Conservation (phyloP, 306 rosid genomes). For the Coriaria nepalensis region DNA sequence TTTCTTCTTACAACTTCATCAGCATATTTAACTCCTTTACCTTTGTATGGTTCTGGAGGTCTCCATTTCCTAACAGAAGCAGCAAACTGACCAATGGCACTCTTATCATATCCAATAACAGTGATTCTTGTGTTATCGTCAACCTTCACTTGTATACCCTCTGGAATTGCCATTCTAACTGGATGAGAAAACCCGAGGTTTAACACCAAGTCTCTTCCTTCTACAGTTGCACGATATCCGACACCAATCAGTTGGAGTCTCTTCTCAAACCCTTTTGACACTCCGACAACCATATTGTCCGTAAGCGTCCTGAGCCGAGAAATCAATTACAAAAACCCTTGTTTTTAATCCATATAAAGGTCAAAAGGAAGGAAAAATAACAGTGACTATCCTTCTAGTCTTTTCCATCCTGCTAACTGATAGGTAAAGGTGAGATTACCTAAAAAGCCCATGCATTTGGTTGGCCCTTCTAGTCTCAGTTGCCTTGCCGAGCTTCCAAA, state of each 20-base stretch:
- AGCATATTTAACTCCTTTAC: slow-evolving; percentile 93
- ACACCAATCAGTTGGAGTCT: slow-evolving; percentile 85
- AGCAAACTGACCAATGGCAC: slow-evolving; percentile 85
- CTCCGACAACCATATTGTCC: slow-evolving; percentile 87
- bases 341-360: slow-evolving; percentile 1
- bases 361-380: neutral
- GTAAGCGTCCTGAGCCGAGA: slow-evolving; percentile 59
- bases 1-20: slow-evolving; percentile 81
- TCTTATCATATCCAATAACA: slow-evolving; percentile 74
- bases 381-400: slow-evolving; percentile 1
- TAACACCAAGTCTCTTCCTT: slow-evolving; percentile 63
- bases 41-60: slow-evolving; percentile 98
- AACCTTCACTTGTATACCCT: slow-evolving; percentile 68
- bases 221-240: slow-evolving; percentile 82
- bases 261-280: slow-evolving; percentile 95
- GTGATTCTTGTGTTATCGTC: slow-evolving; percentile 80
- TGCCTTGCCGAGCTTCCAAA: slow-evolving; percentile 46
- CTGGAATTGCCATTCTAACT: slow-evolving; percentile 70
- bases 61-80: slow-evolving; percentile 86
- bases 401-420: too few relatives aligned
- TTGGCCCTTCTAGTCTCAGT: slow-evolving; percentile 76
- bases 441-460: slow-evolving; percentile 93
- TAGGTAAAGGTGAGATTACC: slow-evolving; percentile 29
- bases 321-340: slow-evolving; percentile 8
- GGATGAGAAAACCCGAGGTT: slow-evolving; percentile 99